Evolutionary conservation across 2,329 filamentous ascomycete species (phyloP), one percentile per base, ranked within the genome.

Genomic region (Aspergillus candidus): DNA sequence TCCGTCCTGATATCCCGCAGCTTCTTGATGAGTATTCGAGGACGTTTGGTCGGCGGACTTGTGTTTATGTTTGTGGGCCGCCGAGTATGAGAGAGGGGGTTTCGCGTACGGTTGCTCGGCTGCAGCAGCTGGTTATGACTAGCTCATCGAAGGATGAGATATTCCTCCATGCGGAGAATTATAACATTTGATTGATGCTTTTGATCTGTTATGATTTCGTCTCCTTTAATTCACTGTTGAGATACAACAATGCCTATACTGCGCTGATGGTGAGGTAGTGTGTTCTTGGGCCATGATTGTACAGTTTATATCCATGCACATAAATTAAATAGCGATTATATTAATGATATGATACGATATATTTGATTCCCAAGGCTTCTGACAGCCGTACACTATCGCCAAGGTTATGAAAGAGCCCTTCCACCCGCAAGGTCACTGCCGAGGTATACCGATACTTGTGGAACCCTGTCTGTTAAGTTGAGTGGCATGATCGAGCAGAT

Each of bases 91-190:
- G 91, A 51, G 81, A 90, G 11, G 88, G 89, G 54, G 90, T 96
- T 12, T 83, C 86, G n/a, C 86, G 81, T 53, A 86, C 87, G 0
- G 88, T 95, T 17, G 91, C 91, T 3, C 72, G 78, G 46, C 70
- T 96, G 57, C 91, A 97, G 74, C 79, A 79, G 18, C 80, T 84
- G 65, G 89, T 97, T 39, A 89, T 88, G 84, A 82, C 78, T 5
- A 83, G 88, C 55, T 79, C 83, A 30, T 77, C 78, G 56, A 78
- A 85, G 37, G 90, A 96, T 61, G 91, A 96, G 76, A 86, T 97
- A 43, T 96, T 90, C 65, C 68, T 96, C 64, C 91, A 96, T 71
- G 87, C 90, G 3, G 91, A 97, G 74, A 96, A 96, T 65, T 96
- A 95, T 71, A 87, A 89, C 40, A 74, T 95, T 50, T 95, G 67